Base-by-base conservation (phyloP, 805 yeast genomes). In the Nakazawaea peltata region DNA sequence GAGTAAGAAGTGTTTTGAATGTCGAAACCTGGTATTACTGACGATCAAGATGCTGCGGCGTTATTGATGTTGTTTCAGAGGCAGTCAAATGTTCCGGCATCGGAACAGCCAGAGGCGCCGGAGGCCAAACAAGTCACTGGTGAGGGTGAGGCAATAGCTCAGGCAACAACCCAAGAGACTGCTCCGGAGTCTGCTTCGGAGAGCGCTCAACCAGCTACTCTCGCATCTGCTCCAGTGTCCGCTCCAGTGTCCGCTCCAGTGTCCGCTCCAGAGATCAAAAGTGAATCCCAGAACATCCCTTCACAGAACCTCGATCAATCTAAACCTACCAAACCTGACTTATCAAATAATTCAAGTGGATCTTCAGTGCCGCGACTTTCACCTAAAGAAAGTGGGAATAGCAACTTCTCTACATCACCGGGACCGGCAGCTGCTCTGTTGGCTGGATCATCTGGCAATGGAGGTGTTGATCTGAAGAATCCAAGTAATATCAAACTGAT, bases 401-500 rank as follows among this genome's bases (percentile, higher is more conserved):
- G 41, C 7, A 33, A 30, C 48, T 44, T 51, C 21, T 47, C 54
- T 14, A 51, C 54, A 15, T 56, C 62, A 8, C 65, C 65, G 5
- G 64, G 64, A 8, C 61, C 61, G 19, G 63, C 58, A 2, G 56
- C 61, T 8, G 63, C 63, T 12, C 63, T 60, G 3, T 39, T 57
- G 30, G 60, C 56, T 1, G 50, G 53, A 22, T 43, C 41, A 26
- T 48, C 51, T n/a, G 49, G 52, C 7, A 56, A 55, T 35, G 13
- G 28, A 9, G 34, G 34, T 15, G 14, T 42, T 2, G 28, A 14
- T 15, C 23, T 8, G 23, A 21, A 21, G 23, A 31, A 28, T 13
- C 28, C 36, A 30, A 59, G 53, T 34, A 54, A 47, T 22, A 58
- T 57, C 32, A 71, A 76, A 46, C 85, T 83, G 0, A 66, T 69